phyloP scores from a whole-genome alignment of 148 eudicot species.

The Camellia lanceoleosa region DNA sequence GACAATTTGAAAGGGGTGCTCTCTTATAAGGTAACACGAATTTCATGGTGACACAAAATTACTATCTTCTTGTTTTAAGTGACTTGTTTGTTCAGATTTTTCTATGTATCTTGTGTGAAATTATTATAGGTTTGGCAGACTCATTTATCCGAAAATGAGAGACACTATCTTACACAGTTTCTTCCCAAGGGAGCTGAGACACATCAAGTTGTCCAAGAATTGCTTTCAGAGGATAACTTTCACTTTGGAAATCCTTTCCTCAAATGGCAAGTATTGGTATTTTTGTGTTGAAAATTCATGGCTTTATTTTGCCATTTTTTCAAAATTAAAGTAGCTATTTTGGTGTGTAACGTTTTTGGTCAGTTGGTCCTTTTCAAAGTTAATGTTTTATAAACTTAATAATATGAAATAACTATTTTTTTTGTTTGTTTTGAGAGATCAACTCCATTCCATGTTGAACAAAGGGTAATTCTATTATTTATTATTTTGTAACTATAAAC shows the following conservation, averaged over 20 bases:
- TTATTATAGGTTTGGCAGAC: constrained; percentile 75
- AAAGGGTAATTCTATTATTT: no score
- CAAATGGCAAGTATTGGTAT: constrained; percentile 55
- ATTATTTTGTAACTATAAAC: no score
- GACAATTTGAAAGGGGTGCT: constrained; percentile 59
- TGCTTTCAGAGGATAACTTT: constrained; percentile 67
- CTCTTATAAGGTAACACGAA: constrained; percentile 58
- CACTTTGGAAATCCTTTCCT: constrained; percentile 71
- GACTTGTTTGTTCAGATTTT: neutral
- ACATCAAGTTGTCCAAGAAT: constrained; percentile 48
- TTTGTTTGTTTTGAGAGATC: no score
- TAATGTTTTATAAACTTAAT: no score
- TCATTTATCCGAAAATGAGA: constrained; percentile 60
- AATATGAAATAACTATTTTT: no score
- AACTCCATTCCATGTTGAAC: no score
- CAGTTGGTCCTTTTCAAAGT: no score
- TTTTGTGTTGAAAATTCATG: neutral
- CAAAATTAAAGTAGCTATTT: no score
- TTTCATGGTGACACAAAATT: constrained; percentile 3
- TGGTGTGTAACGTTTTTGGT: no score
- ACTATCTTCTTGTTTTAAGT: neutral
- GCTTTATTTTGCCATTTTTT: neutral
- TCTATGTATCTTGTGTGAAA: constrained; percentile 4
- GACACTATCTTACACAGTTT: constrained; percentile 58
- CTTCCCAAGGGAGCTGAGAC: constrained; percentile 59